Evolutionary conservation across 768 basidiomycete species (phyloP), one percentile per base, ranked within the genome.

Genomic region (Strobilomyces dryophilus): DNA sequence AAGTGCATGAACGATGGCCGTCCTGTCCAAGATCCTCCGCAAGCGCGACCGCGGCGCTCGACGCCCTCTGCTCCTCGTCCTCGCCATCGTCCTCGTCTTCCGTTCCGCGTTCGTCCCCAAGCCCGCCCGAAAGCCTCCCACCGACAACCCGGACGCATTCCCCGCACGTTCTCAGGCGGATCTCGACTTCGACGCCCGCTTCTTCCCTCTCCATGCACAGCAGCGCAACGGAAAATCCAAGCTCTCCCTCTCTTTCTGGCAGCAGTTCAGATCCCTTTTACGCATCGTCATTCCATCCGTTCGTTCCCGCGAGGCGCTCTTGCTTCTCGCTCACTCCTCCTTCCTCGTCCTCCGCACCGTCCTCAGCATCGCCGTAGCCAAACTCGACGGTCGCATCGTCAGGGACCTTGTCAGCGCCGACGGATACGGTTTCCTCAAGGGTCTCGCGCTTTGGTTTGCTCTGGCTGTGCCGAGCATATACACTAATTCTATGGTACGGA

Each of bases 391-490:
- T 12, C 74, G 84, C 49, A 89, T 98, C 58, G 95, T 95, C 4
- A 73, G 90, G 47, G 89, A 94, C 68, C 72, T 98, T 54, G 94
- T 92, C 40, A 89, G 84, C 43, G 94, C 92, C 0, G 84, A 98
- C 63, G 89, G 84, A 0, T 78, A 78, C 47, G 93, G 92, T 0
- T 98, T 98, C 66, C 59, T 92, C 17, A 79, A 74, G 49, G 95
- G 94, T 1, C 71, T 98, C 1, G 87, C 75, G 0, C 74, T 91
- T 50, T 98, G 95, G 95, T 97, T 95, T 64, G 73, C 83, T 10
- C 77, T 98, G 10, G 92, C 94, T 2, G 78, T 98, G 24, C 95
- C 95, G 0, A 92, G 90, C 64, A 93, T 92, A 20, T 94, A 93
- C 66, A 98, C 95, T 0, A 98, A 98, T 65, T 86, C 91, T 2